phyloP scores from a whole-genome alignment of 108 stramenopile species.

The Nitzschia putrida region DNA sequence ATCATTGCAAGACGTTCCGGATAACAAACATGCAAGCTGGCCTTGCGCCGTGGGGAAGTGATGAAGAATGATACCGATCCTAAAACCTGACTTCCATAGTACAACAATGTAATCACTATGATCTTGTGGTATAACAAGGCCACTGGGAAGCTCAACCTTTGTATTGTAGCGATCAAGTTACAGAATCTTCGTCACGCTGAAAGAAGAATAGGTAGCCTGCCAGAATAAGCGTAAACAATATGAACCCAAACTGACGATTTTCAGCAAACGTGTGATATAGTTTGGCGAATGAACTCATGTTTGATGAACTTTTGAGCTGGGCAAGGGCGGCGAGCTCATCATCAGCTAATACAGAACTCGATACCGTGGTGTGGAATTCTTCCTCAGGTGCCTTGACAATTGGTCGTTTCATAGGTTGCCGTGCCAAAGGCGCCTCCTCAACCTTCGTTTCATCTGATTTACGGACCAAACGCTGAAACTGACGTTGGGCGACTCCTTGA shows the following conservation, averaged over 20 bases:
- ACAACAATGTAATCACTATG: too few species aligned
- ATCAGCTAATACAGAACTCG: constrained; percentile 27
- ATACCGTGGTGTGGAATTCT: constrained; percentile 14
- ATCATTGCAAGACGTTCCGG: too few species aligned
- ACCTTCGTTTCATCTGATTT: background rate
- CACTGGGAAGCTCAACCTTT: too few species aligned
- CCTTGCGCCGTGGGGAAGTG: too few species aligned
- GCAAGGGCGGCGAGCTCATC: constrained; percentile 37
- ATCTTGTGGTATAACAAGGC: too few species aligned
- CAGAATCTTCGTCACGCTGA: constrained; percentile 14
- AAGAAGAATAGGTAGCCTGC: constrained; percentile 24
- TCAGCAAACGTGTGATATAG: background rate
- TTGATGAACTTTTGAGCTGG: constrained; percentile 6
- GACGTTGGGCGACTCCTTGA: constrained; percentile 6
- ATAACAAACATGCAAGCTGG: too few species aligned
- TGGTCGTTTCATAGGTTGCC: background rate
- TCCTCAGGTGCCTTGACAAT: background rate
- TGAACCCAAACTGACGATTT: constrained; percentile 30
- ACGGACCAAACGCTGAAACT: background rate
- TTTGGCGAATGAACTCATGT: background rate
- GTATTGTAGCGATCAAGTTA: background rate
- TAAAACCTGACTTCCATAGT: too few species aligned
- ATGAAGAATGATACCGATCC: too few species aligned
- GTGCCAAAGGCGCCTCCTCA: constrained; percentile 3
- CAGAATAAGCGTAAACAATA: constrained; percentile 39